Conservation (phyloP, 2,329 filamentous ascomycete genomes). For the Phialophora verrucosa region DNA sequence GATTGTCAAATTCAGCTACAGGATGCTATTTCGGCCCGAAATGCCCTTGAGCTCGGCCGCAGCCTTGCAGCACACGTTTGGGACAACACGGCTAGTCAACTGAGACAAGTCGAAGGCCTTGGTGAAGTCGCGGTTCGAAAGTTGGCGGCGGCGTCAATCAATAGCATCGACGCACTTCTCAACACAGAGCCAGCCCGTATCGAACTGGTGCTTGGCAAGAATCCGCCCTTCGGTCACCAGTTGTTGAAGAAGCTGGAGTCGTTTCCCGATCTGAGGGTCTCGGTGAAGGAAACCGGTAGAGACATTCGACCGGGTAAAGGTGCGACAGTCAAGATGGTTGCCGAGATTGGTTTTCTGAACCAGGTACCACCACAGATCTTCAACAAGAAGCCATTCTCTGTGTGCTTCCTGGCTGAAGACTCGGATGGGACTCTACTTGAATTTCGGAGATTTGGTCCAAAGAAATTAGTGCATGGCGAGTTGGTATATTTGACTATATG, state of each 20-base stretch:
- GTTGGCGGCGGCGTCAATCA: slow-evolving; percentile 72
- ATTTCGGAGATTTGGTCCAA: slow-evolving; percentile 68
- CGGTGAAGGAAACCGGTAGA: slow-evolving; percentile 57
- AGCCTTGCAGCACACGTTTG: slow-evolving; percentile 76
- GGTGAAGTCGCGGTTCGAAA: slow-evolving; percentile 77
- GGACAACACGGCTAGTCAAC: slow-evolving; percentile 80
- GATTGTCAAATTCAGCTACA: slow-evolving; percentile 69
- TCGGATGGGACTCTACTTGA: slow-evolving; percentile 72
- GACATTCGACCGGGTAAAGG: slow-evolving; percentile 47
- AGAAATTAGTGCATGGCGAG: slow-evolving; percentile 66
- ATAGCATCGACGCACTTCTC: slow-evolving; percentile 72
- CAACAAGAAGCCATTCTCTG: slow-evolving; percentile 66
- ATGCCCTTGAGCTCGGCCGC: slow-evolving; percentile 76
- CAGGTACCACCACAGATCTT: slow-evolving; percentile 65
- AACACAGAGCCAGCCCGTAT: slow-evolving; percentile 71
- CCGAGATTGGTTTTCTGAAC: slow-evolving; percentile 74
- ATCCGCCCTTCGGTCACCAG: slow-evolving; percentile 80
- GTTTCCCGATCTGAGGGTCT: slow-evolving; percentile 72
- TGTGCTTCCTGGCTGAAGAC: slow-evolving; percentile 76
- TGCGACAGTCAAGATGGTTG: slow-evolving; percentile 67
- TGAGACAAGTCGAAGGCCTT: slow-evolving; percentile 81
- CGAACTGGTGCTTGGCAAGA: slow-evolving; percentile 75
- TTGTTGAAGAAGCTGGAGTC: slow-evolving; percentile 67
- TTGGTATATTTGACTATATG: slow-evolving; percentile 65
- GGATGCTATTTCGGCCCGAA: slow-evolving; percentile 71